Evolutionary conservation across 2,329 filamentous ascomycete species (phyloP).

Genomic region (Neospermospora avenae): DNA sequence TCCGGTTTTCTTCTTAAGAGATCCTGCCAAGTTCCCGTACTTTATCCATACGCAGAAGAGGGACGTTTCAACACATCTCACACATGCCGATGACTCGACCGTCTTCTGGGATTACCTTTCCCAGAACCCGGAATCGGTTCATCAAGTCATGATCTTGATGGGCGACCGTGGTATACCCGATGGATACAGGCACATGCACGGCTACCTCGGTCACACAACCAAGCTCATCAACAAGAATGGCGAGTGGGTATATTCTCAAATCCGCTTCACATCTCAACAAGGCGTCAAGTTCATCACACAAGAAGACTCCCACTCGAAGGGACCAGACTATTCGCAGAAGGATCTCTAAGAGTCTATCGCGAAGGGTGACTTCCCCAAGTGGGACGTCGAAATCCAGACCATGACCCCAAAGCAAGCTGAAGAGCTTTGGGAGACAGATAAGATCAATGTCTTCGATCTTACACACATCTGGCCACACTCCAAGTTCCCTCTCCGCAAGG

Average conservation of each 20-base stretch:
- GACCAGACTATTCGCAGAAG: constrained; percentile 49
- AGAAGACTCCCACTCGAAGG: constrained; percentile 41
- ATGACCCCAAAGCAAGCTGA: constrained; percentile 50
- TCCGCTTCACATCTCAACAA: constrained; percentile 51
- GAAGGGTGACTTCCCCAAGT: constrained; percentile 50
- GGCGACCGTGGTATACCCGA: constrained; percentile 54
- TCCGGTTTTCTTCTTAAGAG: constrained; percentile 72
- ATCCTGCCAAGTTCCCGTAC: constrained; percentile 69
- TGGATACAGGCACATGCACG: constrained; percentile 52
- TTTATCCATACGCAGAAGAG: constrained; percentile 75
- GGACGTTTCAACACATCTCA: constrained; percentile 66
- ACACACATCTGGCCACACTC: constrained; percentile 53
- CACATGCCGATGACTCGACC: constrained; percentile 56
- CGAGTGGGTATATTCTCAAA: constrained; percentile 51
- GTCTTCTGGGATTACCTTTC: constrained; percentile 20
- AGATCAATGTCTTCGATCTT: constrained; percentile 51
- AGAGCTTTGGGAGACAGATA: constrained; percentile 41
- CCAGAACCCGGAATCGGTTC: constrained; percentile 51
- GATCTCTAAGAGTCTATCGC: constrained; percentile 54
- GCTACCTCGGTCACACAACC: constrained; percentile 52
- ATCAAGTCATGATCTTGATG: constrained; percentile 57
- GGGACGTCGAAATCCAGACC: constrained; percentile 52
- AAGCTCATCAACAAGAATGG: constrained; percentile 54
- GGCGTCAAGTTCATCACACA: constrained; percentile 50
- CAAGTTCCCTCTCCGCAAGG: constrained; percentile 44